phyloP scores from a whole-genome alignment of 2,329 filamentous ascomycete species.

The Chaetomium sp. region DNA sequence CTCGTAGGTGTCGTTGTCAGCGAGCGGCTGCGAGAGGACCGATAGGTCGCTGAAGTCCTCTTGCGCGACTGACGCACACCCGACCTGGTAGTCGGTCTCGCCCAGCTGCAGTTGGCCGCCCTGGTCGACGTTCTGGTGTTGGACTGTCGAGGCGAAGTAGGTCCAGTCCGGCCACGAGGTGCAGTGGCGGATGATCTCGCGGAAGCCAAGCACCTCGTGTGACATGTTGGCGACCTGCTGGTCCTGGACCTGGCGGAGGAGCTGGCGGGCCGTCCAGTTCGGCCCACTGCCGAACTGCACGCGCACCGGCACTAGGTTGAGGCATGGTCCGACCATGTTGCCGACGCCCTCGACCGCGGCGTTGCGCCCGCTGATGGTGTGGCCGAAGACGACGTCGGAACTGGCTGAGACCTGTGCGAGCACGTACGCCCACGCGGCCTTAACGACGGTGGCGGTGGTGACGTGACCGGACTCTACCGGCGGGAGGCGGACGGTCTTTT shows the following conservation, averaged over 20 bases:
- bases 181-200: conserved; percentile 35
- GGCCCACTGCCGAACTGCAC: conserved; percentile 38
- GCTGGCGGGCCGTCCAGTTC: conserved; percentile 41
- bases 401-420: conserved; percentile 43
- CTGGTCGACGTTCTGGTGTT: conserved; percentile 33
- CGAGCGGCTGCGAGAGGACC: conserved; percentile 27
- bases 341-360: conserved; percentile 41
- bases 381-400: conserved; percentile 46
- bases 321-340: conserved; percentile 44
- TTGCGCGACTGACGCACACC: conserved; percentile 28
- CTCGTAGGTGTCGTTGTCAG: conserved; percentile 26
- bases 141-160: conserved; percentile 33
- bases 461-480: conserved; percentile 34
- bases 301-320: conserved; percentile 48
- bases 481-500: conserved; percentile 29
- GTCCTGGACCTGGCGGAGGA: conserved; percentile 45
- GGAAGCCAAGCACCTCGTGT: conserved; percentile 34
- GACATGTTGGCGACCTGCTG: conserved; percentile 42
- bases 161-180: conserved; percentile 34
- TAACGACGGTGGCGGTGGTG: conserved; percentile 47
- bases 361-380: conserved; percentile 46
- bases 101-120: conserved; percentile 27
- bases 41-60: conserved; percentile 34
- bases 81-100: conserved; percentile 29
- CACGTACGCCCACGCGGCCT: conserved; percentile 49